A percentile compares a stretch with the other conserved stretches of the same genome.
phyloP scores from a whole-genome alignment of 371 early-diverging fungal species.

The Lichtheimia ornata region DNA sequence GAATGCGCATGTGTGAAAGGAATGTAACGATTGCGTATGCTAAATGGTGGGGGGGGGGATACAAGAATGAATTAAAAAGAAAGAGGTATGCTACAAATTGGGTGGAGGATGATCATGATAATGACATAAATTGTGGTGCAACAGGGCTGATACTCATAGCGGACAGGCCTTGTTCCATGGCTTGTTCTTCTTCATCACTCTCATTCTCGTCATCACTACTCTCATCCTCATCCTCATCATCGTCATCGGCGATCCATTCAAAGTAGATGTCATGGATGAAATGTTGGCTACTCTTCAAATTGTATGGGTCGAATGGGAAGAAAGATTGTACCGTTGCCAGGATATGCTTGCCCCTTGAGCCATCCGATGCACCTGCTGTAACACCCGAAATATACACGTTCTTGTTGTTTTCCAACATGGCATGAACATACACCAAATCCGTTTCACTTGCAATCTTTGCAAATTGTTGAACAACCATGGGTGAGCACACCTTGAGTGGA shows the following conservation, averaged over 20 bases:
- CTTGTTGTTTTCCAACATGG: conserved; percentile 73
- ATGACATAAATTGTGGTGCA: no score
- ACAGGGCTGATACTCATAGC: conserved; percentile 63
- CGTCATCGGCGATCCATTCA: conserved; percentile 68
- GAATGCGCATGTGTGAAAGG: no score
- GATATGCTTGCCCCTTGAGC: conserved; percentile 21
- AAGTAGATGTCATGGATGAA: conserved; percentile 68
- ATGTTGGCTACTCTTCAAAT: conserved; percentile 63
- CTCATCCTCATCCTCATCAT: conserved; percentile 48
- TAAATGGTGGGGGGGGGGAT: no score
- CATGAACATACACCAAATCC: conserved; percentile 85
- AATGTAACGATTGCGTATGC: no score
- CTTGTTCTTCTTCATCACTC: conserved; percentile 45
- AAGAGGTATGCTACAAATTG: no score
- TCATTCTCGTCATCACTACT: conserved; percentile 49
- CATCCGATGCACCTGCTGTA: conserved; percentile 14
- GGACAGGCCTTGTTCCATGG: conserved; percentile 51
- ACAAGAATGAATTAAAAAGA: no score
- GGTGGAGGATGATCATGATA: no score
- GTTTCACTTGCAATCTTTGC: conserved; percentile 75
- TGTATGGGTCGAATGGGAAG: conserved; percentile 95
- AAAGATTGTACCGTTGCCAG: conserved; percentile 71
- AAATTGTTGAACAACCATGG: conserved; percentile 84
- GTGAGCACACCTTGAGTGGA: conserved; percentile 84
- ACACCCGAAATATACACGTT: conserved; percentile 43